Conservation (phyloP, 148 eudicot species). For the Chenopodium album region DNA sequence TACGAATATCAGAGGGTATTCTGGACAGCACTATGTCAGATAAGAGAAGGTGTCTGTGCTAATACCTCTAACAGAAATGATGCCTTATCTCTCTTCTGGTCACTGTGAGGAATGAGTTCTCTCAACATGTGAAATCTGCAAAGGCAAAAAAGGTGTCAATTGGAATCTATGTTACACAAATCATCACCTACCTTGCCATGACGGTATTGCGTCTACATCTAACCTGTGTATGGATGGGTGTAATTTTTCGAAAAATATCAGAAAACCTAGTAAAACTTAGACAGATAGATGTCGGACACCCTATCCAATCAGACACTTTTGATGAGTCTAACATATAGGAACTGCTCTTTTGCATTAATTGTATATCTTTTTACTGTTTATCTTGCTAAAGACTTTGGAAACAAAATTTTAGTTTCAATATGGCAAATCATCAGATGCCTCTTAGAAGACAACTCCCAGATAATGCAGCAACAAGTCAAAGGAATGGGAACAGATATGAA, state of each 20-base stretch:
- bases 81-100: constrained; percentile 96
- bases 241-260: background rate
- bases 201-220: background rate
- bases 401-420: background rate
- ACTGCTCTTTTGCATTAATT: background rate
- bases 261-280: background rate
- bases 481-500: background rate
- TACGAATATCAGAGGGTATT: background rate
- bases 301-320: background rate
- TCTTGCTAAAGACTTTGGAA: background rate
- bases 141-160: background rate
- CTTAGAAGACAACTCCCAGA: background rate
- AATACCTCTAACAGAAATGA: constrained; percentile 83
- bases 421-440: background rate
- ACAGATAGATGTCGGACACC: too few relatives aligned
- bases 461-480: background rate
- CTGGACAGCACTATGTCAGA: background rate
- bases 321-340: background rate
- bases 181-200: background rate
- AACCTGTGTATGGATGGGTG: background rate
- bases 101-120: constrained; percentile 79
- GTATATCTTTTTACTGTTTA: background rate
- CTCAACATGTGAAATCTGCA: constrained; percentile 91
- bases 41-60: constrained; percentile 2
- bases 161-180: too few relatives aligned